phyloP scores from a whole-genome alignment of 2,329 filamentous ascomycete species.

The Sporothrix pallida region DNA sequence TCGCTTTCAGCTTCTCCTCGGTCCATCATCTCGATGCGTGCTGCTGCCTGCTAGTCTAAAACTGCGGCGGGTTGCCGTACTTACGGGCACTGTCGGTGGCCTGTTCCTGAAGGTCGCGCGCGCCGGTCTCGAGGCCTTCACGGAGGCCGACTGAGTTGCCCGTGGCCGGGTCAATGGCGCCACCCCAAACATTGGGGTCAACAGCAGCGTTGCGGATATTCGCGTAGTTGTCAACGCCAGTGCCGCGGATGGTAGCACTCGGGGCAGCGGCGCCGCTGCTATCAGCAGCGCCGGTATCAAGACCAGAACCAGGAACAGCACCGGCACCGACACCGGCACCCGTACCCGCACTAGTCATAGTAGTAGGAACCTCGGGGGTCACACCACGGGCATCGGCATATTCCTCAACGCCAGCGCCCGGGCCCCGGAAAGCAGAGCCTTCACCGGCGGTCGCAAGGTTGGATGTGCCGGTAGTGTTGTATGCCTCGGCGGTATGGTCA shows the following conservation, averaged over 20 bases:
- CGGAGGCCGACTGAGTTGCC: conserved; percentile 16
- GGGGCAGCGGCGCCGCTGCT: not conserved
- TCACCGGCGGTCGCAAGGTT: not conserved
- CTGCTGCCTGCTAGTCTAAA: not conserved
- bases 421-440: not conserved
- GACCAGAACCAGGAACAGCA: not conserved
- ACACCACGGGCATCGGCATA: not conserved
- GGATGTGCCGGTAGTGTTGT: not conserved
- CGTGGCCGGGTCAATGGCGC: conserved; percentile 15
- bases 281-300: not conserved
- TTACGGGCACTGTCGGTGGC: not conserved
- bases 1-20: not conserved
- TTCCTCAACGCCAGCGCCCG: not conserved
- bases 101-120: not conserved
- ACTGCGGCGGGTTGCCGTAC: conserved; percentile 29
- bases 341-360: not conserved
- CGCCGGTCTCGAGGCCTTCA: not conserved
- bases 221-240: not conserved
- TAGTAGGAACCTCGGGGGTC: not conserved
- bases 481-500: conserved; percentile 8
- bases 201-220: not conserved
- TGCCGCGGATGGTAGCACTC: not conserved
- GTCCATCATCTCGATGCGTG: too few relatives aligned
- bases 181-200: conserved; percentile 22
- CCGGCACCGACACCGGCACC: not conserved